These are phyloP conservation scores for Pseudogymnoascus sp. DNA, from an alignment of 2,329 filamentous ascomycete species.

Conservation along the genomic window DNA sequence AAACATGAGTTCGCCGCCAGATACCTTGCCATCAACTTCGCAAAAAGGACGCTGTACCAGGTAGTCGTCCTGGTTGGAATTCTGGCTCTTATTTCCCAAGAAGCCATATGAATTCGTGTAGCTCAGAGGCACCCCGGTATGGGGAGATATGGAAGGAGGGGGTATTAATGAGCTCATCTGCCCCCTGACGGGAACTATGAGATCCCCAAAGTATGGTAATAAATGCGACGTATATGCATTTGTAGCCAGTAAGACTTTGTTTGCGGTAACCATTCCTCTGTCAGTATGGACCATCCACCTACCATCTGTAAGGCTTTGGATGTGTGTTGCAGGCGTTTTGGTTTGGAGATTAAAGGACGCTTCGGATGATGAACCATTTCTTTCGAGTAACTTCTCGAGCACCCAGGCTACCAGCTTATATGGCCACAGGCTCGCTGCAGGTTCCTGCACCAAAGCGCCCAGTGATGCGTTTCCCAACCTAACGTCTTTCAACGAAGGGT, in stretches of 20 bases:
- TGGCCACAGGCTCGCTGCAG: constrained; percentile 66
- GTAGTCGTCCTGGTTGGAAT: constrained; percentile 55
- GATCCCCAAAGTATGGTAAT: constrained; percentile 56
- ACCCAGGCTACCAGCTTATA: constrained; percentile 75
- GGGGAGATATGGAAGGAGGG: constrained; percentile 34
- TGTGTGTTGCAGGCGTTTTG: constrained; percentile 51
- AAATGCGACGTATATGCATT: constrained; percentile 78
- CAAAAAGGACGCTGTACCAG: constrained; percentile 57
- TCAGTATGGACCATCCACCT: constrained; percentile 57
- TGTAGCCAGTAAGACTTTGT: constrained; percentile 64
- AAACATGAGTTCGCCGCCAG: constrained; percentile 53
- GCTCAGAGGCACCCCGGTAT: constrained; percentile 14
- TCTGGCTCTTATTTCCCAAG: constrained; percentile 38
- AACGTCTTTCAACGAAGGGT: constrained; percentile 39
- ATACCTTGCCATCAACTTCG: constrained; percentile 13
- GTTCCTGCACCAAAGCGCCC: constrained; percentile 55
- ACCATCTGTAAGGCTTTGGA: constrained; percentile 32
- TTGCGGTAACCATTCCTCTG: constrained; percentile 56
- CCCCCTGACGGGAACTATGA: constrained; percentile 70
- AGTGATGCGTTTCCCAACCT: constrained; percentile 34
- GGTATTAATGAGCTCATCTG: constrained; percentile 61
- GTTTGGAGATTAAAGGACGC: constrained; percentile 62
- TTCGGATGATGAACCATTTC: not conserved
- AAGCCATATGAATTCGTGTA: constrained; percentile 45
- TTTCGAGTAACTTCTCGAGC: constrained; percentile 39